These are phyloP conservation scores for Brassica hybrid DNA, from an alignment of 441 rosid genomes.

Conservation along the genomic window DNA sequence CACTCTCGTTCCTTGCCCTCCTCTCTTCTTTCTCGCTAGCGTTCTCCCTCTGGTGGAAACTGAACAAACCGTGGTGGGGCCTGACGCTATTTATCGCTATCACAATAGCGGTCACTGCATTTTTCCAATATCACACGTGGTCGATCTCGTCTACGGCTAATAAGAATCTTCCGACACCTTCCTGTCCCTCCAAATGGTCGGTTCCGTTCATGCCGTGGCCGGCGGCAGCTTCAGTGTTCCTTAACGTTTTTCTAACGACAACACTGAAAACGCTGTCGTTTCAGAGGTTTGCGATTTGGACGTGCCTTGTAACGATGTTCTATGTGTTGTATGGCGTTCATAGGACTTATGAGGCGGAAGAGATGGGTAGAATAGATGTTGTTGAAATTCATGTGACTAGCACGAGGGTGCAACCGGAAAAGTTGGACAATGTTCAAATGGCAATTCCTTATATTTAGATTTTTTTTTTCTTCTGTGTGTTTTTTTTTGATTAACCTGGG, in stretches of 20 bases:
- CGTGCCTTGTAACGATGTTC: slow-evolving; percentile 65
- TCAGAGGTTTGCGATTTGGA: slow-evolving; percentile 79
- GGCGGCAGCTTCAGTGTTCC: slow-evolving; percentile 71
- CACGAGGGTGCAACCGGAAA: slow-evolving; percentile 50
- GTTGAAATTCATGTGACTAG: slow-evolving; percentile 36
- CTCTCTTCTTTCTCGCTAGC: slow-evolving; percentile 59
- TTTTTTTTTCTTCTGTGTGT: neutral
- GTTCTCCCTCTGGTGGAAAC: slow-evolving; percentile 75
- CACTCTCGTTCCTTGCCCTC: slow-evolving; percentile 71
- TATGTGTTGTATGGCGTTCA: slow-evolving; percentile 89
- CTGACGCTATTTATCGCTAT: slow-evolving; percentile 49
- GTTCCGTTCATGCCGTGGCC: slow-evolving; percentile 98
- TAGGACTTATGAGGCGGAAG: slow-evolving; percentile 82
- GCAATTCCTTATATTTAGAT: slow-evolving; percentile 1
- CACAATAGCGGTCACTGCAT: slow-evolving; percentile 45
- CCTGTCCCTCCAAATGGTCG: slow-evolving; percentile 55
- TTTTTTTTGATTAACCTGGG: no score
- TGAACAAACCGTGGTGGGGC: slow-evolving; percentile 62
- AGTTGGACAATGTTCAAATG: slow-evolving; percentile 43
- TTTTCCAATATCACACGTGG: slow-evolving; percentile 53
- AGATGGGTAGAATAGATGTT: slow-evolving; percentile 46
- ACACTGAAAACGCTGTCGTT: slow-evolving; percentile 61
- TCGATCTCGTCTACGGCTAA: neutral
- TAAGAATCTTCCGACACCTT: neutral
- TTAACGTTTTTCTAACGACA: slow-evolving; percentile 75